Conservation (phyloP, 495 filamentous ascomycete species). For the Trichoderma asperelloides region DNA sequence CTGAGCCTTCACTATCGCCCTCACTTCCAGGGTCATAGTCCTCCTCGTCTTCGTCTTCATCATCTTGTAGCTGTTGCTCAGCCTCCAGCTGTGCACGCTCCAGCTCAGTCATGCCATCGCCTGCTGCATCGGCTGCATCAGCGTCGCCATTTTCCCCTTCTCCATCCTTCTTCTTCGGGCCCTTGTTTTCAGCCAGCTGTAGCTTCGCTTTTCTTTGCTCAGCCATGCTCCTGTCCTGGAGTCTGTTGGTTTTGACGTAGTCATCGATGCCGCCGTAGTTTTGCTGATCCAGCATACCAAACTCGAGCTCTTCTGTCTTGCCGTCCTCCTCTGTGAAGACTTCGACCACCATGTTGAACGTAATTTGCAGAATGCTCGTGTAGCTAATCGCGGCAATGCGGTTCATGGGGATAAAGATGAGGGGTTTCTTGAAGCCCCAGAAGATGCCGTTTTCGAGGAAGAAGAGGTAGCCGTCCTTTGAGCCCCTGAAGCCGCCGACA, state of each 20-base stretch:
- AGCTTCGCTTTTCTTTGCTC: constrained; percentile 75
- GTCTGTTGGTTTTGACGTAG: constrained; percentile 69
- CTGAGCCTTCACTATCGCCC: constrained; percentile 62
- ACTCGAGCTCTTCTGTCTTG: constrained; percentile 62
- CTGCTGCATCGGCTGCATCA: constrained; percentile 41
- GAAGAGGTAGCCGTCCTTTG: constrained; percentile 92
- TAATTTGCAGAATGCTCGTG: constrained; percentile 80
- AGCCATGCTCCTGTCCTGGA: constrained; percentile 89
- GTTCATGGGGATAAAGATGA: constrained; percentile 76
- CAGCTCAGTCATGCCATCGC: constrained; percentile 55
- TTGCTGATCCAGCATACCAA: constrained; percentile 79
- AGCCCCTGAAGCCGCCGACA: constrained; percentile 83
- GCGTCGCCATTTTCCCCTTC: constrained; percentile 39
- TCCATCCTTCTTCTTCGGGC: constrained; percentile 29
- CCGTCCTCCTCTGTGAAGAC: constrained; percentile 36
- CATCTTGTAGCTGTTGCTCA: constrained; percentile 46
- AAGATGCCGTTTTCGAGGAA: constrained; percentile 79
- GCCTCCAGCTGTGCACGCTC: constrained; percentile 45
- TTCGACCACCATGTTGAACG: constrained; percentile 83
- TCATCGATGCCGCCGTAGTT: constrained; percentile 75
- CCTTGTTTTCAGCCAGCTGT: constrained; percentile 35
- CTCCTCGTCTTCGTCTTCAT: constrained; percentile 81
- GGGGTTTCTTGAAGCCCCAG: constrained; percentile 92
- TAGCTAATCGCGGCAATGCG: constrained; percentile 76
- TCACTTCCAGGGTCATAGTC: constrained; percentile 80